Evolutionary conservation across 177 flowering plant genomes (phyloP).

Genomic region (Vitis hybrid): DNA sequence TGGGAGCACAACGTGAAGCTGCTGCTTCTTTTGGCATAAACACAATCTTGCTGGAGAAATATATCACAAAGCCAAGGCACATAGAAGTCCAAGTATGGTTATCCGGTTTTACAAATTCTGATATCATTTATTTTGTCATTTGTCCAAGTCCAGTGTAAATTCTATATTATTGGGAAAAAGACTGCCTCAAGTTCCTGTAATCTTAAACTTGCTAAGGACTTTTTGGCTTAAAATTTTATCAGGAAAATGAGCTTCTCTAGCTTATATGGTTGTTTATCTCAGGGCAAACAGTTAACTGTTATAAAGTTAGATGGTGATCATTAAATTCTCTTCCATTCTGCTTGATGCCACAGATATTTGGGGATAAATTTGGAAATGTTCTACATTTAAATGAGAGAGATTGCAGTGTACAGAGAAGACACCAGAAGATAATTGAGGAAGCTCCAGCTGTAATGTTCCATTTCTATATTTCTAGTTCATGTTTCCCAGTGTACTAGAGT

Average conservation of each 20-base stretch:
- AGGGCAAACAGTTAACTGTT: no score
- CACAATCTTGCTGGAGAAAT: constrained; percentile 90
- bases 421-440: constrained; percentile 99
- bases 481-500: constrained; percentile 14
- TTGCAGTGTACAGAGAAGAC: constrained; percentile 99
- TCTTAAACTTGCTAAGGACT: not conserved
- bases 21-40: constrained; percentile 93
- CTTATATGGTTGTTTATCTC: not conserved
- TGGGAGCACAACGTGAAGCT: constrained; percentile 98
- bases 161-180: not conserved
- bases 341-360: constrained; percentile 62
- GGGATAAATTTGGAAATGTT: constrained; percentile 87
- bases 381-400: constrained; percentile 90
- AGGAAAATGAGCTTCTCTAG: no score
- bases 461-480: constrained; percentile 14
- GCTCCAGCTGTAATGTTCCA: constrained; percentile 87
- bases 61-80: constrained; percentile 90
- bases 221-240: not conserved
- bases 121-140: not conserved
- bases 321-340: constrained; percentile 5
- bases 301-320: not conserved
- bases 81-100: constrained; percentile 92
- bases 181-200: not conserved
- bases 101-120: not conserved
- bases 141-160: not conserved